A percentile compares a stretch with the other conserved stretches of the same genome.
Conservation (phyloP, 495 filamentous ascomycete species). For the Rostrohypoxylon terebratum region DNA sequence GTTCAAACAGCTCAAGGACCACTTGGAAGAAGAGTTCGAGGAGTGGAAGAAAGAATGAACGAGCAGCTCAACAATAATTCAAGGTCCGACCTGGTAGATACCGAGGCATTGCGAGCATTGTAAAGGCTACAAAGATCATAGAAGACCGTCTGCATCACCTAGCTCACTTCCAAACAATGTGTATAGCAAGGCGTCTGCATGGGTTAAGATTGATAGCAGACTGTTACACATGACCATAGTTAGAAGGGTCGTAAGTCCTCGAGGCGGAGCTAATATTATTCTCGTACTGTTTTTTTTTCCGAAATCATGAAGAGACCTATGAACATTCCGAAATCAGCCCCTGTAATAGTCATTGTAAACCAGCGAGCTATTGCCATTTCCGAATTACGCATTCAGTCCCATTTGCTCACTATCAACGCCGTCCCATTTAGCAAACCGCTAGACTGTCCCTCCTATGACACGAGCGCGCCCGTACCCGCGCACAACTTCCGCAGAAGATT, state of each 20-base stretch:
- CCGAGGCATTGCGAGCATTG: background rate
- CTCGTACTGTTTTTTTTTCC: background rate
- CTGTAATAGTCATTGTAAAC: slow-evolving; percentile 8
- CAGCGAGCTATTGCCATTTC: slow-evolving; percentile 19
- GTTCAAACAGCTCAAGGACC: slow-evolving; percentile 79
- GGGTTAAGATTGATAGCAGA: background rate
- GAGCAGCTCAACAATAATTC: background rate
- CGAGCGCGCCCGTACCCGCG: background rate
- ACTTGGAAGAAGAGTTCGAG: slow-evolving; percentile 84
- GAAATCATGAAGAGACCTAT: slow-evolving; percentile 13
- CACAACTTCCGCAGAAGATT: slow-evolving; percentile 15
- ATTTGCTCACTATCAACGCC: slow-evolving; percentile 36
- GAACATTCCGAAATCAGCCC: slow-evolving; percentile 7
- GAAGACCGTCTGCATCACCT: slow-evolving; percentile 9
- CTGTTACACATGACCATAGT: background rate
- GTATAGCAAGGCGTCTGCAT: background rate
- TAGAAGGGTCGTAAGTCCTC: background rate
- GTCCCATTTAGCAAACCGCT: slow-evolving; percentile 30
- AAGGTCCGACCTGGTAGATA: background rate
- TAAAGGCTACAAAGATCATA: background rate
- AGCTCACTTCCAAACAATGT: background rate
- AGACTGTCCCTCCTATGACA: slow-evolving; percentile 4
- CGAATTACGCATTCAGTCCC: slow-evolving; percentile 26
- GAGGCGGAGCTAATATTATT: background rate
- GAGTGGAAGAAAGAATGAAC: slow-evolving; percentile 78